These are phyloP conservation scores for Macrolepiota dolichaula DNA, from an alignment of 768 basidiomycete genomes.

Conservation along the genomic window DNA sequence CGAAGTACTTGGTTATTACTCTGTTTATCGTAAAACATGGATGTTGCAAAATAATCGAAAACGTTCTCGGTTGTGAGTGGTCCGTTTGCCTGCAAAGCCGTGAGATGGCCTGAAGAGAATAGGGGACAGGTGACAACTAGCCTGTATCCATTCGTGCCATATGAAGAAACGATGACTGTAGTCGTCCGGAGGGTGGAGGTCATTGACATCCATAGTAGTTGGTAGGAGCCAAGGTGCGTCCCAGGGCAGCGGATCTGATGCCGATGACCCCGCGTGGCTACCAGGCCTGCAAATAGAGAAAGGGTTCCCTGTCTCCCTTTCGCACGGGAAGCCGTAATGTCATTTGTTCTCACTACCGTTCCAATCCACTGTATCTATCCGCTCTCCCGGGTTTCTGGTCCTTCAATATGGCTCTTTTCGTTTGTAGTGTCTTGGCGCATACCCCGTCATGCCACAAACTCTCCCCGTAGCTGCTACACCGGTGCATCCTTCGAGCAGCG, in stretches of 20 bases:
- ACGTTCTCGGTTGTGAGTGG: slow-evolving; percentile 75
- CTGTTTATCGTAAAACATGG: slow-evolving; percentile 94
- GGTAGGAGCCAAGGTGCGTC: not conserved
- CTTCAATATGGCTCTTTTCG: slow-evolving; percentile 26
- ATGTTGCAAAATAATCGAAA: slow-evolving; percentile 86
- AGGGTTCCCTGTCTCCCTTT: slow-evolving; percentile 11
- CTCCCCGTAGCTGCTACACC: slow-evolving; percentile 1
- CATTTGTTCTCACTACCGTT: not conserved
- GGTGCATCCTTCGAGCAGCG: not conserved
- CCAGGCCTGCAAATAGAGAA: slow-evolving; percentile 5
- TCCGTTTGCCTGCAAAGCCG: slow-evolving; percentile 58
- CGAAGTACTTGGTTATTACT: slow-evolving; percentile 90
- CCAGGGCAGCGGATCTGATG: not conserved
- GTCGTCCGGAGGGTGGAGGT: slow-evolving; percentile 79
- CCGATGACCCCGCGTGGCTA: not conserved
- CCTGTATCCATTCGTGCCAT: slow-evolving; percentile 91
- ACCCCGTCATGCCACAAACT: slow-evolving; percentile 17
- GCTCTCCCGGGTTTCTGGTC: slow-evolving; percentile 26
- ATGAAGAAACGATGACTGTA: slow-evolving; percentile 83
- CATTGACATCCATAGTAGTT: slow-evolving; percentile 42
- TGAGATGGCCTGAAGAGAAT: not conserved
- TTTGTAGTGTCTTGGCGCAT: slow-evolving; percentile 15
- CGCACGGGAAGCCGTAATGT: slow-evolving; percentile 29
- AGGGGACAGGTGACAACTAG: slow-evolving; percentile 21
- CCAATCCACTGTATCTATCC: slow-evolving; percentile 21